Base-by-base conservation (phyloP, 352 stramenopile genomes). In the Phytophthora palmivora region DNA sequence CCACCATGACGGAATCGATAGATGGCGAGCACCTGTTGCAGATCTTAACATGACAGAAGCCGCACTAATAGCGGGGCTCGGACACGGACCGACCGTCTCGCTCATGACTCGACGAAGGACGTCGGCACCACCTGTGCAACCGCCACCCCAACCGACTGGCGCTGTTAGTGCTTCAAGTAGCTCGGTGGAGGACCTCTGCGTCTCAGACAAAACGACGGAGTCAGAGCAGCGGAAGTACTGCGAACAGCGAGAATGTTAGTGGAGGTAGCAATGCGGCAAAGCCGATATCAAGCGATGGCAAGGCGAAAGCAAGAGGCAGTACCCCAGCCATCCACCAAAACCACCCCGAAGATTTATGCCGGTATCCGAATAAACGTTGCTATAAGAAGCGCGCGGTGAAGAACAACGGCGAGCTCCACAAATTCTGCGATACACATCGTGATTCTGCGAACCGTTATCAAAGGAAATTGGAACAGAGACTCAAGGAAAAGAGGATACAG, bases 351-450 rank as follows among this genome's bases (percentile, higher is more conserved):
- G 49, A 77, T 22, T 47, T 70, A 19, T 91, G 82, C 52, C 67
- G 79, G 24, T 91, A 91, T 59, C 79, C 75, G 42, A 87, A 84
- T 72, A 86, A 84, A 59, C 67, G 64, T n/a, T 91, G 82, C 72
- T 74, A 75, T 48, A 82, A 74, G 45, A 61, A 67, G 16, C 74
- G 82, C 18, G 82, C 67, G n/a, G 52, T 89, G 38, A 92, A 90
- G 63, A 79, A 82, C 36, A 82, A 89, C 48, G 82, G 82, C 9
- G 72, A 84, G 32, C 60, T 88, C 11, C 82, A 91, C 68, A 84
- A 79, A 37, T 84, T 91, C 49, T 91, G 82, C 46, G 77, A 88
- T 50, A 71, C 56, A 26, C 82, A 91, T 38, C 79, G 82, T 11
- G 65, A 70, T 37, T 79, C 72, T 6, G 82, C 82, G 21, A 91